These are phyloP conservation scores for Thermoascus crustaceus DNA, from an alignment of 2,329 filamentous ascomycete species.

Conservation along the genomic window DNA sequence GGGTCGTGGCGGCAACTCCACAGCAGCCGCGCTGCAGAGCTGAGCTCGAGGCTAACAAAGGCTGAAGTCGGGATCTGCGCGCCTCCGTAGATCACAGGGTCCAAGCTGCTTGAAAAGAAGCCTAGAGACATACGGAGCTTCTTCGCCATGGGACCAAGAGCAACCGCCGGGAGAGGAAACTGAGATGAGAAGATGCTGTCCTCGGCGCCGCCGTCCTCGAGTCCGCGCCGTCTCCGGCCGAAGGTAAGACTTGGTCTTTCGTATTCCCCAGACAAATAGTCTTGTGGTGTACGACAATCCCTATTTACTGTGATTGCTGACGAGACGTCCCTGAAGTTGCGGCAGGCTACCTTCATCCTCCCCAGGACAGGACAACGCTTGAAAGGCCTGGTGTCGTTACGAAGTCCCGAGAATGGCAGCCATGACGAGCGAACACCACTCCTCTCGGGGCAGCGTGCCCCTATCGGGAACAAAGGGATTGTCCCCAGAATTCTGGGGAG, in stretches of 20 bases:
- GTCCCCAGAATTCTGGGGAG: slow-evolving; percentile 13
- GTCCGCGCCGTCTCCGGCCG: slow-evolving; percentile 25
- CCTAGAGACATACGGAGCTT: neutral
- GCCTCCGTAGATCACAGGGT: no score
- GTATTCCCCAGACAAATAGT: neutral
- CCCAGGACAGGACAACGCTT: slow-evolving; percentile 79
- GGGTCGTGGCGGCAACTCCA: no score
- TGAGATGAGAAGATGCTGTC: slow-evolving; percentile 20
- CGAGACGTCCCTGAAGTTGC: slow-evolving; percentile 45
- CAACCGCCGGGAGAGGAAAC: slow-evolving; percentile 5
- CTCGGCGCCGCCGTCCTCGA: slow-evolving; percentile 21
- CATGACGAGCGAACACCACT: slow-evolving; percentile 33
- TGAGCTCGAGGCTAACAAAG: no score
- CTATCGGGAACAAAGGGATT: slow-evolving; percentile 9
- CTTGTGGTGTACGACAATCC: no score
- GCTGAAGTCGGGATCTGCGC: no score
- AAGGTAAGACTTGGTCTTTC: slow-evolving; percentile 17
- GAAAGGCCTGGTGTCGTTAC: slow-evolving; percentile 69
- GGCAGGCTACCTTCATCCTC: slow-evolving; percentile 79
- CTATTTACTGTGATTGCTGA: no score
- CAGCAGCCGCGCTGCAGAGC: no score
- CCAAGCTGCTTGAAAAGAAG: no score
- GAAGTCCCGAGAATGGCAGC: slow-evolving; percentile 41
- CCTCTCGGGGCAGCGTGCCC: slow-evolving; percentile 16
- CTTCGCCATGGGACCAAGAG: neutral